Conservation (phyloP, 1,284 basidiomycete species). For the Peniophora sp. region DNA sequence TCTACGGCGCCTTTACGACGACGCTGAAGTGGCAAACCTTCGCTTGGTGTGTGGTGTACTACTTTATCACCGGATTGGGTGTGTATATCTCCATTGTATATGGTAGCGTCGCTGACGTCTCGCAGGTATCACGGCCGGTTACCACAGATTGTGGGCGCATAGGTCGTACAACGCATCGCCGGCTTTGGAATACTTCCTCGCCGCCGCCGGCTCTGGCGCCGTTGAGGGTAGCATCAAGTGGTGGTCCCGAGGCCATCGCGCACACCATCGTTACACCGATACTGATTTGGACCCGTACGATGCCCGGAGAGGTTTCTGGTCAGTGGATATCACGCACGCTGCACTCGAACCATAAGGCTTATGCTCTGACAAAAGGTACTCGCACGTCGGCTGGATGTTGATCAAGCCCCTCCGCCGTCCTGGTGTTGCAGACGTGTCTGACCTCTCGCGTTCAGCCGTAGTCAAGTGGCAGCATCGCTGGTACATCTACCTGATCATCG, state of each 20-base stretch:
- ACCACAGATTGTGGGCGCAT: conserved; percentile 90
- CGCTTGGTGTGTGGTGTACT: conserved; percentile 40
- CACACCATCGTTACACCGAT: conserved; percentile 87
- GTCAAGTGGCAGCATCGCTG: conserved; percentile 80
- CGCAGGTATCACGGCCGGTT: conserved; percentile 44
- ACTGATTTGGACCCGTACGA: conserved; percentile 89
- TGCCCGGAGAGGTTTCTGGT: conserved; percentile 73
- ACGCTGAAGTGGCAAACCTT: conserved; percentile 35
- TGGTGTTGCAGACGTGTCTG: conserved; percentile 76
- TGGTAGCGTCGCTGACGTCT: conserved; percentile 1
- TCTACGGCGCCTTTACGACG: conserved; percentile 42
- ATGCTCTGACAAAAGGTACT: conserved; percentile 14
- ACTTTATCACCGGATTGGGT: conserved; percentile 52
- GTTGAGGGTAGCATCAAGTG: conserved; percentile 87
- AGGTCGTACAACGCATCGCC: conserved; percentile 78
- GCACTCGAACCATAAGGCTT: too few species aligned
- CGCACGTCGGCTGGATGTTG: conserved; percentile 89
- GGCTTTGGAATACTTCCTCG: conserved; percentile 69
- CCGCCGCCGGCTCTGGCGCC: conserved; percentile 76
- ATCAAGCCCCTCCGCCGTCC: conserved; percentile 74
- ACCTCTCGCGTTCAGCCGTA: conserved; percentile 67
- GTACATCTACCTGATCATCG: conserved; percentile 38
- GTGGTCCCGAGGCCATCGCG: conserved; percentile 90
- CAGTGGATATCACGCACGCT: conserved; percentile 23
- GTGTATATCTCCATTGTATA: conserved; percentile 2